Evolutionary conservation across 805 yeast genomes (phyloP), one percentile per base, ranked within the genome.

Genomic region (Cyberlindnera xylosilytica): DNA sequence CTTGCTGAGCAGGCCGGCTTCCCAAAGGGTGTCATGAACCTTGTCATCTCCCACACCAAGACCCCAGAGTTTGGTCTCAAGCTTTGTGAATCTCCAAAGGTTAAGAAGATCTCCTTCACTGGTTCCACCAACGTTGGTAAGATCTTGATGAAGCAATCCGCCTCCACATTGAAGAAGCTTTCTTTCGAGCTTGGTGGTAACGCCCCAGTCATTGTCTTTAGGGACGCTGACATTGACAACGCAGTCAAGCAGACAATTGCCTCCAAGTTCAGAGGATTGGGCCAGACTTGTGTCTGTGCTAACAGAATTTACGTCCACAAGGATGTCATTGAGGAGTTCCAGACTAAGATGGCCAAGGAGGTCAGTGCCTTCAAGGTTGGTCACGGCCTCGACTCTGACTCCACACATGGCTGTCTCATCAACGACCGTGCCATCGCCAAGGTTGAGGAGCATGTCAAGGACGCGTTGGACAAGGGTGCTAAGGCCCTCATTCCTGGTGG

Each of bases 131-230:
- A 65, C 15, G 82, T 78, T 18, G 86, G 85, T 18, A 78, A 78
- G 56, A 63, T 78, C 36, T 60, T 80, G 48, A 78, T 78, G 80
- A 62, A 69, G 41, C 83, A 77, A 51, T 69, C 78, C 7, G 65
- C 85, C 1, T 65, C 73, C 11, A 76, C 83, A 3, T 61, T 80
- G 58, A 80, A 80, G 58, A 79, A 79, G 54, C 58, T 80, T 39
- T 75, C 83, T 0, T 65, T 80, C 60, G 87, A 80, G 60, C 62
- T 79, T 48, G 87, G 87, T 39, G 86, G 87, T 17, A 81, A 79
- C 59, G 83, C 84, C 8, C 84, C 86, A 22, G 68, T 78, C 22
- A 70, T 80, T 40, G 78, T 79, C 3, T 79, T 80, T 54, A 73
- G 73, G 23, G 85, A 80, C 56, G 81, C 81, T 9, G 75, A 76